A percentile compares a stretch with the other conserved stretches of the same genome.
These are phyloP conservation scores for Adiantum capillusveneris DNA, from an alignment of 75 land plant genomes.

Conservation along the genomic window DNA sequence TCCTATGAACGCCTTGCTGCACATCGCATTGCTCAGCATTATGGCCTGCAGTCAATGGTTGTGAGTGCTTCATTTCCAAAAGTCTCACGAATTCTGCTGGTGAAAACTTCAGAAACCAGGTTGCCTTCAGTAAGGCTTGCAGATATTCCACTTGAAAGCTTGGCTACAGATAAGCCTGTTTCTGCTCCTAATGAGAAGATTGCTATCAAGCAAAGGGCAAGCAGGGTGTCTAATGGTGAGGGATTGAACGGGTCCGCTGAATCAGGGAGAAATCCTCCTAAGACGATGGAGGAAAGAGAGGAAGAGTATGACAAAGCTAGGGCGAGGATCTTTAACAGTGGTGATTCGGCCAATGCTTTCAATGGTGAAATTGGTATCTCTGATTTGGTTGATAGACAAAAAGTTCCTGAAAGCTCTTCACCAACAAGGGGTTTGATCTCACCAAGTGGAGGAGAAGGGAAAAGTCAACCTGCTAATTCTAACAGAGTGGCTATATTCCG, in stretches of 20 bases:
- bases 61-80: constrained; percentile 55
- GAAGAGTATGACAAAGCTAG: constrained; percentile 94
- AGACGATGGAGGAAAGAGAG: constrained; percentile 91
- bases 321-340: constrained; percentile 59
- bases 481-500: constrained; percentile 91
- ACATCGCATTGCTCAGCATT: constrained; percentile 91
- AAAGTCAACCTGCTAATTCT: constrained; percentile 19
- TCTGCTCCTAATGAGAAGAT: constrained; percentile 34
- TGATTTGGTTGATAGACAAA: constrained; percentile 29
- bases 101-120: constrained; percentile 51
- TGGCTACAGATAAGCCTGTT: constrained; percentile 41
- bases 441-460: constrained; percentile 21
- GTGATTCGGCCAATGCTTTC: constrained; percentile 21
- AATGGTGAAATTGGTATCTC: not conserved
- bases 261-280: constrained; percentile 11
- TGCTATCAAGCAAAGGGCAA: constrained; percentile 87
- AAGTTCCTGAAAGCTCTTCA: constrained; percentile 29
- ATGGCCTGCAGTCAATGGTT: constrained; percentile 73
- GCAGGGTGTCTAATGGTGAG: constrained; percentile 14
- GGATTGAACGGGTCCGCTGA: constrained; percentile 5
- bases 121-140: constrained; percentile 76
- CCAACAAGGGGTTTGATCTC: constrained; percentile 50
- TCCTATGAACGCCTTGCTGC: constrained; percentile 87
- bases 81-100: constrained; percentile 58
- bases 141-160: constrained; percentile 67